A percentile compares a stretch with the other conserved stretches of the same genome.
phyloP scores from a whole-genome alignment of 2,329 filamentous ascomycete species.

The Celoporthe dispersa region DNA sequence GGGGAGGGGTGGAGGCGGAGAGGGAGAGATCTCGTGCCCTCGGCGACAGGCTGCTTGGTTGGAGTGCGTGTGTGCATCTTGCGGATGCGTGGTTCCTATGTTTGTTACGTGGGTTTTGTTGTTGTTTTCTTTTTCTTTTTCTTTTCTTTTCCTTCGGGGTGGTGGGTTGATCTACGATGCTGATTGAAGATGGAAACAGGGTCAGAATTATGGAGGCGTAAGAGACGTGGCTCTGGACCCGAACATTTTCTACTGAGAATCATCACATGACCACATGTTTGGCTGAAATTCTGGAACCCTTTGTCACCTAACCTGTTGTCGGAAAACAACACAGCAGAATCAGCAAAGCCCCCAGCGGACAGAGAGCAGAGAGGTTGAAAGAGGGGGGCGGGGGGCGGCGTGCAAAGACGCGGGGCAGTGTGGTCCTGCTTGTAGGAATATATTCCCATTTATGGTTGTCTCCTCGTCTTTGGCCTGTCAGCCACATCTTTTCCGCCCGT shows the following conservation, averaged over 20 bases:
- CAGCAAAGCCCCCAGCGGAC: neutral
- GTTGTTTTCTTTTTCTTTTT: neutral
- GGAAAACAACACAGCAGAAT: slow-evolving; percentile 15
- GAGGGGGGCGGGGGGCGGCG: neutral
- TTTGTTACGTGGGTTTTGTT: neutral
- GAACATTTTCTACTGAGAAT: slow-evolving; percentile 21
- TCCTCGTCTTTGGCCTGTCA: neutral
- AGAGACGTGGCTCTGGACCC: slow-evolving; percentile 2
- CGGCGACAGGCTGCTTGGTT: slow-evolving; percentile 6
- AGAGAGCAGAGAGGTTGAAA: neutral
- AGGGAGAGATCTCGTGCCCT: slow-evolving; percentile 17
- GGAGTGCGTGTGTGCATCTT: neutral
- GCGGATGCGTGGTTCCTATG: slow-evolving; percentile 8
- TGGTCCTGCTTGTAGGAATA: slow-evolving; percentile 35
- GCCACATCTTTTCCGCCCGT: neutral
- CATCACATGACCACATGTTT: slow-evolving; percentile 22
- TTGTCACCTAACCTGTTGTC: slow-evolving; percentile 4
- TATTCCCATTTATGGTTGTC: slow-evolving; percentile 29
- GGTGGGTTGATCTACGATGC: slow-evolving; percentile 19
- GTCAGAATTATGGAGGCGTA: slow-evolving; percentile 9
- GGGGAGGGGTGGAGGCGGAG: too few species aligned
- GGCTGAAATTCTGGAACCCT: slow-evolving; percentile 12
- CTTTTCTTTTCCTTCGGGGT: neutral
- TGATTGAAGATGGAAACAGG: slow-evolving; percentile 19
- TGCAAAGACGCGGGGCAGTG: slow-evolving; percentile 2